Conservation (phyloP, 768 basidiomycete species). For the Russula griseocarnosa region DNA sequence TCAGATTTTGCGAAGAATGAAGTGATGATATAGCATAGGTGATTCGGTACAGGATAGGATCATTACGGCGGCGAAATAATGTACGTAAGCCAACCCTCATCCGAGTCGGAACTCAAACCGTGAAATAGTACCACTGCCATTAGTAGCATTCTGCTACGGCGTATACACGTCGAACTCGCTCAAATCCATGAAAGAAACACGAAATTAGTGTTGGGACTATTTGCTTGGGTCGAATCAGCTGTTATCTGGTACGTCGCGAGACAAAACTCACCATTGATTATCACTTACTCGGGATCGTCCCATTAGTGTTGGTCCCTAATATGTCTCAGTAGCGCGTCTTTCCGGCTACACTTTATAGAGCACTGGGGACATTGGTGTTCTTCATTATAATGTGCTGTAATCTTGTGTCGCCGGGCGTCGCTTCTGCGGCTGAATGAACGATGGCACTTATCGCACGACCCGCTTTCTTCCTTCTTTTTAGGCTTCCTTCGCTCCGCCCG, state of each 20-base stretch:
- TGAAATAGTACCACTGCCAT: neutral
- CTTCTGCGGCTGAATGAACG: conserved; percentile 12
- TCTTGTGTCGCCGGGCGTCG: conserved; percentile 19
- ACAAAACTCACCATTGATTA: neutral
- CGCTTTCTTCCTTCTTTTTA: conserved; percentile 17
- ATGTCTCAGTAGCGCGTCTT: conserved; percentile 14
- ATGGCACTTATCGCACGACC: conserved; percentile 6
- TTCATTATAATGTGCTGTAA: neutral
- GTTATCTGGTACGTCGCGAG: neutral
- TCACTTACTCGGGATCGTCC: too few species aligned
- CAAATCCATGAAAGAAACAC: neutral
- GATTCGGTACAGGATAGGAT: too few species aligned
- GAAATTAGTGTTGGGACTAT: neutral
- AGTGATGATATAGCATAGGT: too few species aligned
- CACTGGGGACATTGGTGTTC: conserved; percentile 6
- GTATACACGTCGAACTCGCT: neutral
- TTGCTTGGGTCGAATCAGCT: neutral
- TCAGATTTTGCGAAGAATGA: too few species aligned
- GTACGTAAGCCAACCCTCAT: too few species aligned
- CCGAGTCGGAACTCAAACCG: too few species aligned
- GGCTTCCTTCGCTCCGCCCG: neutral
- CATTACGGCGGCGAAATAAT: too few species aligned
- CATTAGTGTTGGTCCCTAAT: conserved; percentile 6
- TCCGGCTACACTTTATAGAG: conserved; percentile 1
- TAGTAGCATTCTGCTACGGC: neutral